These are phyloP conservation scores for Suhomyces tanzawaensis DNA, from an alignment of 805 yeast species.

Conservation along the genomic window DNA sequence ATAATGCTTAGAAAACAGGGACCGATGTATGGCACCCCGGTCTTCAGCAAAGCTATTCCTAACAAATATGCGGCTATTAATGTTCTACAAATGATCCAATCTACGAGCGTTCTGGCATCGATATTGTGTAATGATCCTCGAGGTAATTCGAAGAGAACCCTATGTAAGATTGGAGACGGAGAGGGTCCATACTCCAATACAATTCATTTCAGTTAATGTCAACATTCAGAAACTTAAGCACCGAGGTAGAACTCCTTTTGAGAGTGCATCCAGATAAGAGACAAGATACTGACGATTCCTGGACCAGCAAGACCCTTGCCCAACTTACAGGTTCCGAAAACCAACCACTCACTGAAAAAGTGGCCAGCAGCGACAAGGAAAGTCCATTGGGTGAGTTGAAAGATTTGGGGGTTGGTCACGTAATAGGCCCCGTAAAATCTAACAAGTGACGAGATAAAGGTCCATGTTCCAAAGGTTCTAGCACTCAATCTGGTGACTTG, in stretches of 20 bases:
- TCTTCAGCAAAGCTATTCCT: too few species aligned
- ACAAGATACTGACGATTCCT: conserved; percentile 67
- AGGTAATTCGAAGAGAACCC: too few species aligned
- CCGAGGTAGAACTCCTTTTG: conserved; percentile 63
- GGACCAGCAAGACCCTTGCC: conserved; percentile 93
- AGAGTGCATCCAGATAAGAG: conserved; percentile 73
- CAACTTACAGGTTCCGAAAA: conserved; percentile 73
- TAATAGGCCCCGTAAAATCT: conserved; percentile 86
- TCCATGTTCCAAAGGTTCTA: conserved; percentile 99
- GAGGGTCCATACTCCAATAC: not conserved
- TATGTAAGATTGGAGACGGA: too few species aligned
- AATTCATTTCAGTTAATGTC: too few species aligned
- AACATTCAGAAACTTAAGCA: not conserved
- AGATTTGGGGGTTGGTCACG: conserved; percentile 61
- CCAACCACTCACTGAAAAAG: conserved; percentile 79
- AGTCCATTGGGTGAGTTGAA: conserved; percentile 74
- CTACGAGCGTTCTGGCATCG: too few species aligned
- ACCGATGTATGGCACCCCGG: too few species aligned
- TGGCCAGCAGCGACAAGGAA: conserved; percentile 82
- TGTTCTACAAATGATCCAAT: too few species aligned
- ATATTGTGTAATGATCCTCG: too few species aligned
- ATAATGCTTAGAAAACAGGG: too few species aligned
- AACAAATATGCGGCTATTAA: too few species aligned
- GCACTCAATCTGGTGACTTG: conserved; percentile 63
- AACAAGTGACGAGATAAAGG: conserved; percentile 78